A percentile compares a stretch with the other conserved stretches of the same genome.
Conservation (phyloP, 2,329 filamentous ascomycete species). For the Microsporum ferrugineum region DNA sequence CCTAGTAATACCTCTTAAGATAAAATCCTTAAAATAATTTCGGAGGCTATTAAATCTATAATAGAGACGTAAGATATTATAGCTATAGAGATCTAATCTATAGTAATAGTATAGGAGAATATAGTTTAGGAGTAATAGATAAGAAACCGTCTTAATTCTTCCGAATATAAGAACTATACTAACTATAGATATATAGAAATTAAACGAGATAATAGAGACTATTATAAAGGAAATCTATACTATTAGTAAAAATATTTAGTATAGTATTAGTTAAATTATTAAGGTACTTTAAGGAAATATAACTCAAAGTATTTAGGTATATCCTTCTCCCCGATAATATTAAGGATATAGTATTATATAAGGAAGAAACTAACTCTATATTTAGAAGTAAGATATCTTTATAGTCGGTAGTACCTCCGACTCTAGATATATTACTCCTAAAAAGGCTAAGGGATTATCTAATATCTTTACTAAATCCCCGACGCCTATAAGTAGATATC, state of each 20-base stretch:
- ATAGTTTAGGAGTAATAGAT: neutral
- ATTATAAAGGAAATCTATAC: neutral
- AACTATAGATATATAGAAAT: neutral
- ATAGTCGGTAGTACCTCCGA: no score
- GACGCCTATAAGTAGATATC: no score
- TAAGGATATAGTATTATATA: neutral
- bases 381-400: neutral
- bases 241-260: neutral
- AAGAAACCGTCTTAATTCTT: neutral
- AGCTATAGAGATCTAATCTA: neutral
- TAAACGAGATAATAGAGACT: neutral
- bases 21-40: neutral
- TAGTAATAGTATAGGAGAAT: neutral
- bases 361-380: neutral
- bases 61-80: neutral
- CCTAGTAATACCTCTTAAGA: neutral
- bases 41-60: neutral
- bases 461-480: no score
- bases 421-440: no score
- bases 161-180: neutral
- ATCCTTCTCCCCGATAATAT: neutral
- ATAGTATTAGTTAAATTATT: neutral
- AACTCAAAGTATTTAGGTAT: neutral
- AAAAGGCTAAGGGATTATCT: no score
- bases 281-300: neutral